These are phyloP conservation scores for Hypoxylon sp. DNA, from an alignment of 2,329 filamentous ascomycete genomes.

Conservation along the genomic window DNA sequence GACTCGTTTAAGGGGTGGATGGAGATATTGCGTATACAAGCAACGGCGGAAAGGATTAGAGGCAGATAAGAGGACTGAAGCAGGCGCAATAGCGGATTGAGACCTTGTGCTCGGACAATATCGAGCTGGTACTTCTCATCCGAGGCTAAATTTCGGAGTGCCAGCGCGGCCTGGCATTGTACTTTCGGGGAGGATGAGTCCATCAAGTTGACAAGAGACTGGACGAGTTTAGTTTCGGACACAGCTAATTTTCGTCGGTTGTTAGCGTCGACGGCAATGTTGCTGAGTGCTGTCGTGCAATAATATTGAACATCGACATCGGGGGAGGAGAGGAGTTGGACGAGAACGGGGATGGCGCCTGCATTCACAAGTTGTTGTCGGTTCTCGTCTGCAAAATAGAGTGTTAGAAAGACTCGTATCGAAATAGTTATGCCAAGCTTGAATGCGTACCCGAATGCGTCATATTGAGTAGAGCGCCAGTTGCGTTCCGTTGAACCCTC, in stretches of 20 bases:
- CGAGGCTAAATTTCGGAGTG: slow-evolving; percentile 93
- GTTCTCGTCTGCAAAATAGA: slow-evolving; percentile 80
- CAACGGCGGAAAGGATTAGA: slow-evolving; percentile 94
- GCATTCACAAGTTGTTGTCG: slow-evolving; percentile 97
- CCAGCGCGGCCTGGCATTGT: slow-evolving; percentile 95
- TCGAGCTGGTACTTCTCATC: slow-evolving; percentile 99
- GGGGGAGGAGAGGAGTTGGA: slow-evolving; percentile 90
- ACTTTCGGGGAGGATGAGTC: slow-evolving; percentile 97
- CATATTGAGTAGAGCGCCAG: slow-evolving; percentile 97
- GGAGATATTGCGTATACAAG: slow-evolving; percentile 98
- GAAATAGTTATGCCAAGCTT: neutral
- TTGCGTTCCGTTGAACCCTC: slow-evolving; percentile 97
- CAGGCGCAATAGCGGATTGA: slow-evolving; percentile 86
- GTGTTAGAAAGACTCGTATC: slow-evolving; percentile 27
- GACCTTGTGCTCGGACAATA: slow-evolving; percentile 89
- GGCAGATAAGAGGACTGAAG: slow-evolving; percentile 96
- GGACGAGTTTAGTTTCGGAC: slow-evolving; percentile 90
- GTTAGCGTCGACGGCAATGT: slow-evolving; percentile 93
- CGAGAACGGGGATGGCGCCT: slow-evolving; percentile 96
- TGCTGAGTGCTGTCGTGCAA: slow-evolving; percentile 97
- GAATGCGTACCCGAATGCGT: slow-evolving; percentile 87
- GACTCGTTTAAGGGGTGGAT: slow-evolving; percentile 98
- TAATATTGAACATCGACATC: slow-evolving; percentile 99
- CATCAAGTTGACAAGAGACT: slow-evolving; percentile 95
- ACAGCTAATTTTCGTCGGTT: slow-evolving; percentile 93